phyloP scores from a whole-genome alignment of 352 stramenopile species.

The Pythium brachiatum region DNA sequence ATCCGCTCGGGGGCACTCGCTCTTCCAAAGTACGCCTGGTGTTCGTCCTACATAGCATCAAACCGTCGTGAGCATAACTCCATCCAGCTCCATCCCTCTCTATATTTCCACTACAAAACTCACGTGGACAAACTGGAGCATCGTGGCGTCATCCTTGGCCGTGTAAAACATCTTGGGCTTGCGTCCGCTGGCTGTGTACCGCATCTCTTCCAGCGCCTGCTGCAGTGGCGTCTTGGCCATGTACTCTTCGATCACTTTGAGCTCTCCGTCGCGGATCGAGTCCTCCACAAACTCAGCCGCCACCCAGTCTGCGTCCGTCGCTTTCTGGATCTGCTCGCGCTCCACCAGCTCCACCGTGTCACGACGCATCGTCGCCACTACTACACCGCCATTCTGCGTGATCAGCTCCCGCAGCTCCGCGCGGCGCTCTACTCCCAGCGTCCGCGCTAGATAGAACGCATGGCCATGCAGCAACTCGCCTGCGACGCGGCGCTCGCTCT shows the following conservation, averaged over 20 bases:
- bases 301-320: slow-evolving; percentile 31
- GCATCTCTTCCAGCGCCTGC: not conserved
- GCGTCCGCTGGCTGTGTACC: slow-evolving; percentile 6
- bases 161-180: slow-evolving; percentile 34
- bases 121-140: slow-evolving; percentile 45
- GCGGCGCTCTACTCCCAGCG: slow-evolving; percentile 26
- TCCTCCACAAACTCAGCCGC: slow-evolving; percentile 48
- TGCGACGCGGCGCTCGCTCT: not conserved
- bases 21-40: slow-evolving; percentile 12
- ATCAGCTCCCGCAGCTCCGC: slow-evolving; percentile 30
- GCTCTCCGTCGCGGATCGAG: slow-evolving; percentile 32
- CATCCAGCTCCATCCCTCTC: not conserved
- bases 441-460: slow-evolving; percentile 39
- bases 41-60: not conserved
- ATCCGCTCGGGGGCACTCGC: slow-evolving; percentile 14
- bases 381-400: slow-evolving; percentile 32
- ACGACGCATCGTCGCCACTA: slow-evolving; percentile 8
- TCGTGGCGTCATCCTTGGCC: slow-evolving; percentile 38
- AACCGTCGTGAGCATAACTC: not conserved
- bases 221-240: slow-evolving; percentile 16
- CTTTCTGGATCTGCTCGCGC: slow-evolving; percentile 25
- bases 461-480: slow-evolving; percentile 30
- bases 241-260: slow-evolving; percentile 39
- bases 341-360: slow-evolving; percentile 43
- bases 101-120: not conserved